Base-by-base conservation (phyloP, 345 rosid species). In the Excoecaria cochinchinensis region DNA sequence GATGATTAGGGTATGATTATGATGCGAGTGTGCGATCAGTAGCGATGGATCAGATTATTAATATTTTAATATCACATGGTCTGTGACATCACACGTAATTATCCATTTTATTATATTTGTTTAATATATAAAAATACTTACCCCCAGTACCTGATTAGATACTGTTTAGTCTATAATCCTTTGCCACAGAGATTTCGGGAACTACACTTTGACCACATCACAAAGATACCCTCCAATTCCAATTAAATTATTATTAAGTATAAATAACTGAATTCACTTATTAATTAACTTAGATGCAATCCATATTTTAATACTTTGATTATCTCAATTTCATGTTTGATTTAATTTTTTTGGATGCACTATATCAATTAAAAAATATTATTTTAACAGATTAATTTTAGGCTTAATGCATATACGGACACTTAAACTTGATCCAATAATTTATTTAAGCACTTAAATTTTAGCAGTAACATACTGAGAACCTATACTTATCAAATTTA, bases 1-100 rank as follows among this genome's bases (percentile, higher is more conserved):
- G 62, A 59, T 47, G 78, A 59, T 59, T 59, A 38, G 16, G 68
- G 21, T 36, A 61, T 76, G 74, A 68, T 47, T 36, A 5, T 58
- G 68, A 68, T 10, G 55, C 3, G 61, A 52, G 70, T 44, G 47
- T 31, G 64, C n/a, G 44, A 7, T 12, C 60, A n/a, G 44, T 24
- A 24, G 36, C 21, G 50, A 68, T 13, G 8, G 52, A 36, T 22
- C 16, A 24, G 48, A 17, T 8, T 74, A 44, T 60, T 42, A 13
- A 39, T 56, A 71, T 42, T 15, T 51, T 53, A 53, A 70, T 38
- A 7, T 22, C 13, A 10, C 63, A 59, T 59, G 8, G 9, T 16
- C 1, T 56, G 24, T 56, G 25, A 19, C 9, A 31, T 21, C 3
- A n/a, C n/a, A 31, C 31, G 31, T 31, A 31, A 31, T 31, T 31